Base-by-base conservation (phyloP, 345 rosid species). In the Citrus reticulata region DNA sequence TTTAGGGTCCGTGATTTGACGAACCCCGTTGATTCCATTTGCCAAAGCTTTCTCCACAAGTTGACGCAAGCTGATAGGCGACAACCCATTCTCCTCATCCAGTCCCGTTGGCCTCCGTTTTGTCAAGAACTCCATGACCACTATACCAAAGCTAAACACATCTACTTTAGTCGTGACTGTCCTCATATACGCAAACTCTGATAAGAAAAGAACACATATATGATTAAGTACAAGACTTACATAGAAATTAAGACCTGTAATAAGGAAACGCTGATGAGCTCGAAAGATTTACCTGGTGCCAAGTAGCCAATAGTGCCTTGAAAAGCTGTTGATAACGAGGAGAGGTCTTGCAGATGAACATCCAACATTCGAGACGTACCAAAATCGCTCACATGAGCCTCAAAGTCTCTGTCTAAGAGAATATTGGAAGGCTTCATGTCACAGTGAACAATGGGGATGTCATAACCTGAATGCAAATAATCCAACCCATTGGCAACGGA, bases 131-230 rank as follows among this genome's bases (percentile, higher is more conserved):
- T 95, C 98, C 89, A 95, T 86, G 78, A 93, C 81, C 76, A 95
- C 76, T 29, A 84, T 73, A 40, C 98, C 97, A 37, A 90, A 95
- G 89, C 98, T 93, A 87, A 91, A 93, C 11, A 93, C 90, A 70
- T 91, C 98, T n/a, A 81, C 97, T 81, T 95, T 90, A 17, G 98
- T 86, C 8, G 98, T 89, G 65, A 89, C 94, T 63, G 68, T 91
- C 81, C 92, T 85, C 94, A 92, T 90, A 83, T 92, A 95, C 25
- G 98, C 97, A 29, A 95, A 90, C 78, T 95, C 98, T 95, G 94
- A 14, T 60, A 57, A 59, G 60, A 42, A 60, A 25, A 30, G 61
- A 59, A 22, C 19, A 30, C 22, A 65, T 22, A 39, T 9, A 72
- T 58, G 27, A 39, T 58, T 67, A 14, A 60, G n/a, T 39, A 27